Percentiles rank a stretch among this genome's conserved stretches.
Conservation (phyloP, 495 filamentous ascomycete species). For the Neurospora tetrasperma region DNA sequence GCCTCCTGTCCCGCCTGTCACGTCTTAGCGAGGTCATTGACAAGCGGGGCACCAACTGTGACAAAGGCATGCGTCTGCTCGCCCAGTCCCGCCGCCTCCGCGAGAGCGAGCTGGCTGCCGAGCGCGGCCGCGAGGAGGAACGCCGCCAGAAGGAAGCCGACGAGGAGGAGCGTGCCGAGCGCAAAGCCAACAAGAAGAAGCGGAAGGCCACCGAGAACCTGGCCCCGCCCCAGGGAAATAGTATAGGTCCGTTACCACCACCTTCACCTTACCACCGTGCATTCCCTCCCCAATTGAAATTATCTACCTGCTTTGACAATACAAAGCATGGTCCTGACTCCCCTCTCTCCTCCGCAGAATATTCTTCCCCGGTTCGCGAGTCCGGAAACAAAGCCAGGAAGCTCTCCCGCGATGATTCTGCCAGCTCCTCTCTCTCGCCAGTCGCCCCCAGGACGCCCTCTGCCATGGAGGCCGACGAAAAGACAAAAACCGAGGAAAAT, state of each 20-base stretch:
- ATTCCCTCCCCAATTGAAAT: background rate
- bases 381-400: conserved; percentile 35
- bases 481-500: conserved; percentile 36
- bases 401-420: conserved; percentile 42
- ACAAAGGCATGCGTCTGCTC: conserved; percentile 63
- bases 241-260: conserved; percentile 39
- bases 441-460: conserved; percentile 37
- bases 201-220: conserved; percentile 40
- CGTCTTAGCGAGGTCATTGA: conserved; percentile 56
- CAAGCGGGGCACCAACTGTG: conserved; percentile 49
- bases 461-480: conserved; percentile 41
- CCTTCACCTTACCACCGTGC: background rate
- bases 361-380: conserved; percentile 37
- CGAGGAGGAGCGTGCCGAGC: conserved; percentile 37
- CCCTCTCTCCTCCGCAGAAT: conserved; percentile 18
- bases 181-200: conserved; percentile 48
- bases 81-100: conserved; percentile 53
- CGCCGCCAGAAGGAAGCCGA: conserved; percentile 26
- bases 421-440: conserved; percentile 56
- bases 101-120: conserved; percentile 34
- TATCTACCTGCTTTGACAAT: background rate
- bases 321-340: background rate
- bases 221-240: conserved; percentile 54
- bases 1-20: conserved; percentile 56
- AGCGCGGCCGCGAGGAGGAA: conserved; percentile 32